Evolutionary conservation across 495 filamentous ascomycete species (phyloP), one percentile per base, ranked within the genome.

Genomic region (Aspergillus hancockii): DNA sequence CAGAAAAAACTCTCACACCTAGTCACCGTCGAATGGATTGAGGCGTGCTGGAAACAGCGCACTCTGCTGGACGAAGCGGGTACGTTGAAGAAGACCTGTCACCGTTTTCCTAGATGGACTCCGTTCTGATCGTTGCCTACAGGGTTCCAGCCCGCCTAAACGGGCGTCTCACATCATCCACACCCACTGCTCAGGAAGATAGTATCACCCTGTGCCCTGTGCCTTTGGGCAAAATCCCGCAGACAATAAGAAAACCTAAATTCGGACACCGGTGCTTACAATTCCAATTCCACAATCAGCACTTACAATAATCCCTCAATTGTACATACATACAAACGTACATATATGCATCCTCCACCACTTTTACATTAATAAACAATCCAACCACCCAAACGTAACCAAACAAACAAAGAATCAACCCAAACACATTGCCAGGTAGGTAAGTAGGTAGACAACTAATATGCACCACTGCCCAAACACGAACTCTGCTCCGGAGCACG

Each of bases 41-140:
- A 85, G 51, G 84, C 91, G 58, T 89, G 90, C 64, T 95, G 93
- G 90, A 74, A 74, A 58, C 88, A 91, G 71, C 79, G 79, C 57
- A 96, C 93, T 8, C 61, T 90, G 46, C 65, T 98, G 54, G 92
- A 97, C 68, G 94, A 97, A 81, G 90, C 92, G 51, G 57, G 77
- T 67, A 41, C 16, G 38, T n/a, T 41, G 38, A 62, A 58, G 65
- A 59, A 18, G 13, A 14, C 25, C 32, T 18, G 8, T 30, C 21
- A n/a, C 18, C 13, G n/a, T 18, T 18, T 7, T 51, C 14, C 8
- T 25, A 28, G 21, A 50, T 14, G 47, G 5, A 1, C 1, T 12
- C 25, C 25, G 14, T 34, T 46, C 53, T 30, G 16, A 32, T 30
- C n/a, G 4, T 43, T 21, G 40, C 19, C 43, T 57, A 25, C 51